Conservation (phyloP, 2,329 filamentous ascomycete genomes). For the Colletotrichum sp. region DNA sequence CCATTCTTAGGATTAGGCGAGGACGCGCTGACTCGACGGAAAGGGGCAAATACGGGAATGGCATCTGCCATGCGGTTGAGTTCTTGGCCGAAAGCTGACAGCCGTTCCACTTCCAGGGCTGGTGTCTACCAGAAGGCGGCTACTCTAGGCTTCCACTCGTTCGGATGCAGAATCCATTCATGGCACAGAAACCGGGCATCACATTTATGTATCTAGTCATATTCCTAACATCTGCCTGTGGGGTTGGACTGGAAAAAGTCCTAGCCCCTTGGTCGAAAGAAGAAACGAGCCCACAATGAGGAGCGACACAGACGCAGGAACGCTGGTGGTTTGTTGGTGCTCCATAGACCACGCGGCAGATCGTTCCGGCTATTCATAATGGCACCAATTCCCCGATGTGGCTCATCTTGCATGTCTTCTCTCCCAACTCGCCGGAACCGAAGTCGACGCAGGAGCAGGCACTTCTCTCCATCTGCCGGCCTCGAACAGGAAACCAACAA, state of each 20-base stretch:
- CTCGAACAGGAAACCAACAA: not conserved
- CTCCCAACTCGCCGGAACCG: not conserved
- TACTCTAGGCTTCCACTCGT: not conserved
- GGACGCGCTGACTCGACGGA: not conserved
- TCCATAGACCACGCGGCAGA: not conserved
- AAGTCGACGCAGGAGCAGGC: not conserved
- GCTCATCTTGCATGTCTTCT: not conserved
- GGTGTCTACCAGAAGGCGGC: not conserved
- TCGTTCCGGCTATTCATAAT: not conserved
- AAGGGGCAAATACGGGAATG: not conserved
- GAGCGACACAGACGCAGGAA: not conserved
- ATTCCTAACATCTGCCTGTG: not conserved
- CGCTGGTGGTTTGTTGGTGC: not conserved
- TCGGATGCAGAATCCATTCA: not conserved
- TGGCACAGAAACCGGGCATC: not conserved
- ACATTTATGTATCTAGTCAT: not conserved
- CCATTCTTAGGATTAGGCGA: not conserved
- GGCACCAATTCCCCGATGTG: not conserved
- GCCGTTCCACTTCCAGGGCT: not conserved
- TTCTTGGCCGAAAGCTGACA: not conserved
- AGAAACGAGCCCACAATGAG: not conserved
- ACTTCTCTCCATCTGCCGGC: not conserved
- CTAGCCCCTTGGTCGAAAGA: not conserved
- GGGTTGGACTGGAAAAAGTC: not conserved
- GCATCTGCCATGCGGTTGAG: not conserved